Evolutionary conservation across 2,329 filamentous ascomycete genomes (phyloP).

Genomic region (Phyllosticta citriasiana): DNA sequence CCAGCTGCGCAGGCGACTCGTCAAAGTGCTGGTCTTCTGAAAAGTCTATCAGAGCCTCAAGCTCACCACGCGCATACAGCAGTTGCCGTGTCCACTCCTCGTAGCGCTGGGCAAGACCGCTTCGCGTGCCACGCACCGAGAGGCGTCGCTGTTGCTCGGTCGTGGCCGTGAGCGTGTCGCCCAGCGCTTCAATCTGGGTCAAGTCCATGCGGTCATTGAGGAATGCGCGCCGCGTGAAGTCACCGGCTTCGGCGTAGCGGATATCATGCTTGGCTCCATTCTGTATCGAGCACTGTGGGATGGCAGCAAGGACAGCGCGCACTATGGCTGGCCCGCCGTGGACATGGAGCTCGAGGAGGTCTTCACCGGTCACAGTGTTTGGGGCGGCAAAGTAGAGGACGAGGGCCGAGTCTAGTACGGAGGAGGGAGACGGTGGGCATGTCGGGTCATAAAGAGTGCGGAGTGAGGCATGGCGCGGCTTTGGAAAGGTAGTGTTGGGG

Average conservation of each 20-base stretch:
- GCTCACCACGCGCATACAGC: conserved; percentile 72
- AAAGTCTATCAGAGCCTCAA: conserved; percentile 95
- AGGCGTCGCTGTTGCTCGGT: conserved; percentile 90
- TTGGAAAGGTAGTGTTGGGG: conserved; percentile 43
- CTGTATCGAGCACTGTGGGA: conserved; percentile 44
- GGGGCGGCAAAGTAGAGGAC: conserved; percentile 76
- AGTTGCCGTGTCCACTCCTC: conserved; percentile 71
- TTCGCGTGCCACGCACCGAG: conserved; percentile 68
- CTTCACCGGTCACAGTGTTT: conserved; percentile 80
- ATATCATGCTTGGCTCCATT: conserved; percentile 33
- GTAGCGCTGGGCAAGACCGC: conserved; percentile 62
- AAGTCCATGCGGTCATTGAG: conserved; percentile 76
- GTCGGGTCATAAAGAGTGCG: conserved; percentile 60
- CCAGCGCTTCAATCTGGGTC: conserved; percentile 63
- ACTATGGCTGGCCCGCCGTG: conserved; percentile 86
- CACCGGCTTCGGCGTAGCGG: conserved; percentile 86
- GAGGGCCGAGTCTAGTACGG: conserved; percentile 65
- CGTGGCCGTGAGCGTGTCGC: conserved; percentile 52
- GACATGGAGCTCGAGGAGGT: conserved; percentile 86
- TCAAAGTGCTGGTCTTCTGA: conserved; percentile 97
- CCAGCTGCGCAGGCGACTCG: conserved; percentile 64
- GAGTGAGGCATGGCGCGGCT: conserved; percentile 56
- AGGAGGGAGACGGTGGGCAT: conserved; percentile 27
- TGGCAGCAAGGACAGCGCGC: conserved; percentile 71
- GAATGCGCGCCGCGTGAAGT: conserved; percentile 91